Percentiles rank a stretch among this genome's conserved stretches.
These are phyloP conservation scores for Leccinum huronense DNA, from an alignment of 1,284 basidiomycete genomes.

Conservation along the genomic window DNA sequence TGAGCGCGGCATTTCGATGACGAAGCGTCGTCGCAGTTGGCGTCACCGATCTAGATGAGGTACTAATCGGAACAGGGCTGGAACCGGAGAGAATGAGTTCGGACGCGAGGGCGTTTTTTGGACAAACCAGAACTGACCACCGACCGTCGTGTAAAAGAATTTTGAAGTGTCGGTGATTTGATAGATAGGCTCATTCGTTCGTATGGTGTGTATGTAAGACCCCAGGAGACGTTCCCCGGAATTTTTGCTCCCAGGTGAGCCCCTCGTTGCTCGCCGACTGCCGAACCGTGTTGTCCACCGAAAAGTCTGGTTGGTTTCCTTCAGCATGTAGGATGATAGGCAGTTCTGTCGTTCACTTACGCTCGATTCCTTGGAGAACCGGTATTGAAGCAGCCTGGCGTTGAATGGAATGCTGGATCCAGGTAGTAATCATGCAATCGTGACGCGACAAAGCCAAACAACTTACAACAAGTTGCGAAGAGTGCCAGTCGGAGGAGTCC, in stretches of 20 bases:
- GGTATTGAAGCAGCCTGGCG: conserved; percentile 68
- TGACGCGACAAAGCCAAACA: not conserved
- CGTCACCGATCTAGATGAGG: conserved; percentile 87
- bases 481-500: too few relatives aligned
- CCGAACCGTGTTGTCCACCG: conserved; percentile 80
- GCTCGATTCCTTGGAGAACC: conserved; percentile 80
- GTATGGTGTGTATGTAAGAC: conserved; percentile 86
- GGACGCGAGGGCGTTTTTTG: conserved; percentile 65
- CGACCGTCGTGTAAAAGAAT: conserved; percentile 83
- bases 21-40: conserved; percentile 52
- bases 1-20: conserved; percentile 63
- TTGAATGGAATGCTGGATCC: conserved; percentile 67
- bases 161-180: conserved; percentile 72
- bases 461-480: too few relatives aligned
- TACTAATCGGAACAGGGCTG: conserved; percentile 85
- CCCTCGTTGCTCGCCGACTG: conserved; percentile 96
- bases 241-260: conserved; percentile 80
- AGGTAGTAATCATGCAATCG: conserved; percentile 16
- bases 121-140: conserved; percentile 77
- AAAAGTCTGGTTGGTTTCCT: conserved; percentile 53
- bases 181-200: conserved; percentile 85
- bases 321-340: conserved; percentile 10
- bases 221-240: conserved; percentile 67
- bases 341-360: conserved; percentile 38
- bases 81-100: conserved; percentile 91